Conservation (phyloP, 306 rosid genomes). For the Prunus mira region DNA sequence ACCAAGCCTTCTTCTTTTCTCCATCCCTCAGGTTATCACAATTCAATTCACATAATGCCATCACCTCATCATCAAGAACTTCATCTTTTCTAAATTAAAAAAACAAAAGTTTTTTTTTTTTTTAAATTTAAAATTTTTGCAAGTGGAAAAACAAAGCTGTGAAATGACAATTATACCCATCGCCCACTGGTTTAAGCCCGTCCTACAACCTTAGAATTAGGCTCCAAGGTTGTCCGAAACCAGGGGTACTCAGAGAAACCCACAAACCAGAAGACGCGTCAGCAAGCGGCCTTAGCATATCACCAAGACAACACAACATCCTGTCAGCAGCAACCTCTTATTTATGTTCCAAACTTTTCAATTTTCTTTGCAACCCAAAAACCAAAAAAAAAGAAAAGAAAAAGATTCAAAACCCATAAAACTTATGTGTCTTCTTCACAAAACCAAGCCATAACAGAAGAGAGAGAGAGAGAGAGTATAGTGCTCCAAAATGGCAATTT, state of each 20-base stretch:
- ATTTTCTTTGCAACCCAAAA: not conserved
- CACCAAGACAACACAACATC: slow-evolving; percentile 25
- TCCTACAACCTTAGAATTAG: not conserved
- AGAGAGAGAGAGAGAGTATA: not conserved
- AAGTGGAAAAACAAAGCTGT: not conserved
- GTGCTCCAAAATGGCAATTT: slow-evolving; percentile 57
- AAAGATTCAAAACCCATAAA: not conserved
- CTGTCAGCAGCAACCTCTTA: slow-evolving; percentile 35
- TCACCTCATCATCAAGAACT: slow-evolving; percentile 45
- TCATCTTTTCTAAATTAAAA: slow-evolving; percentile 16
- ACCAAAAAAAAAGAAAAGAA: not conserved
- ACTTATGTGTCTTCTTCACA: slow-evolving; percentile 12
- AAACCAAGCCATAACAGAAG: slow-evolving; percentile 22
- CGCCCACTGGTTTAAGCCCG: not conserved
- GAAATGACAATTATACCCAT: slow-evolving; percentile 40
- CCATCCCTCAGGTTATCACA: slow-evolving; percentile 44
- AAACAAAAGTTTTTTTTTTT: not conserved
- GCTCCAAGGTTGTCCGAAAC: slow-evolving; percentile 42
- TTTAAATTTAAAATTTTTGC: not conserved
- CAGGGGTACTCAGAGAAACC: slow-evolving; percentile 62
- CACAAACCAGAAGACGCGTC: slow-evolving; percentile 27
- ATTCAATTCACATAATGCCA: slow-evolving; percentile 10
- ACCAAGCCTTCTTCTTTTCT: slow-evolving; percentile 37
- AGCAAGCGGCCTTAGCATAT: slow-evolving; percentile 12
- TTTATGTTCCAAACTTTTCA: slow-evolving; percentile 40